A percentile compares a stretch with the other conserved stretches of the same genome.
Evolutionary conservation across 441 rosid genomes (phyloP).

Genomic region (Francoa sonchifolia): DNA sequence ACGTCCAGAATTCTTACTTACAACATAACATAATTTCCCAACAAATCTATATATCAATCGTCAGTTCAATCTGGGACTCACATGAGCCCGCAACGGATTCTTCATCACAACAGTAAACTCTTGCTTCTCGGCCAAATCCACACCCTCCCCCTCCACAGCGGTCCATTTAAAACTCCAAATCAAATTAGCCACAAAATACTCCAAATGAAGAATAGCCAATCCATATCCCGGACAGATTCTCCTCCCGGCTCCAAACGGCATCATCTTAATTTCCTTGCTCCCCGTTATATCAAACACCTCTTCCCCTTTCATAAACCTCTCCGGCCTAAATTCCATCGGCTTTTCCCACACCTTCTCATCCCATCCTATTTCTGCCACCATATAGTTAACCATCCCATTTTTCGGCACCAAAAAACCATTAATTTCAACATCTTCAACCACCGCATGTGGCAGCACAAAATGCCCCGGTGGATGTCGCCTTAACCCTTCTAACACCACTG

Average conservation of each 20-base stretch:
- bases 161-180: conserved; percentile 12
- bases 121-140: conserved; percentile 9
- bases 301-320: conserved; percentile 5
- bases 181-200: conserved; percentile 9
- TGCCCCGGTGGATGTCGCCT: conserved; percentile 12
- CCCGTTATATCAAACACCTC: conserved; percentile 9
- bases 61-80: background rate
- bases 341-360: conserved; percentile 10
- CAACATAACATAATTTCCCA: no score
- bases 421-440: conserved; percentile 8
- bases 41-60: no score
- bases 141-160: conserved; percentile 7
- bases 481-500: conserved; percentile 13
- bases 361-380: conserved; percentile 9
- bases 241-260: conserved; percentile 14
- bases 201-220: conserved; percentile 14
- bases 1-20: no score
- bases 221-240: conserved; percentile 10
- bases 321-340: conserved; percentile 10
- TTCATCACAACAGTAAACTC: conserved; percentile 12
- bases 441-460: conserved; percentile 10
- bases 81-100: conserved; percentile 5
- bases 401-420: conserved; percentile 9
- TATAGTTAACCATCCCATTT: conserved; percentile 4
- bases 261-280: conserved; percentile 13